Base-by-base conservation (phyloP, 2,329 filamentous ascomycete species). In the Plectosphaerella plurivora region DNA sequence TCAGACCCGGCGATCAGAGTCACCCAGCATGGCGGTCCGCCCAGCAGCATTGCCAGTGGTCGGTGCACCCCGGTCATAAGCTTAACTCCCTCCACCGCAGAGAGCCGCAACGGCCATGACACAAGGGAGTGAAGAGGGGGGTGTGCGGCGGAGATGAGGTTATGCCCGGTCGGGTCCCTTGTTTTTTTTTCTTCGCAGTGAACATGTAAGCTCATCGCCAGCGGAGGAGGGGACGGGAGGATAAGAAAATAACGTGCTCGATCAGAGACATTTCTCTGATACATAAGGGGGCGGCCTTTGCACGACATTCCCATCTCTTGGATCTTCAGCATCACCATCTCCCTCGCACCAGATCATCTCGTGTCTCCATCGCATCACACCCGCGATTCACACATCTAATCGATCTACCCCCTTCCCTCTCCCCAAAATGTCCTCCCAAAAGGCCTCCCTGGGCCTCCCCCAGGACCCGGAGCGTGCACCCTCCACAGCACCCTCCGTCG, bases 381-480 rank as follows among this genome's bases (percentile, higher is more conserved):
- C 6, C 36, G 36, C 36, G 36, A 6, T 12, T 16, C 36, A 7
- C 15, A 15, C 36, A 39, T n/a, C n/a, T 18, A 3, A 42, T 42
- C 16, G 16, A 42, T 10, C 39, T 4, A 16, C 10, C 8, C n/a
- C 36, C n/a, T 39, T 6, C 36, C 11, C 36, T 7, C 36, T 15
- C 36, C 12, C 12, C 10, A 42, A n/a, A 18, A 42, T 42, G 39
- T 42, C 39, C 16, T 18, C 39, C 3, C 11, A 42, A 18, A 42
- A 42, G 39, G n/a, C 15, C 8, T 42, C 39, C 15, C 16, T 42
- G 16, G 15, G 15, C 7, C 22, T 24, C 14, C 47, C 47, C 18
- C 35, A 55, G 28, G 53, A 41, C 12, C 44, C 49, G 9, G 54
- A 56, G 4, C 51, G 46, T 22, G 53, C 54, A 8, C 54, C 54